phyloP scores from a whole-genome alignment of 441 rosid species.

The Syzygium malaccense region DNA sequence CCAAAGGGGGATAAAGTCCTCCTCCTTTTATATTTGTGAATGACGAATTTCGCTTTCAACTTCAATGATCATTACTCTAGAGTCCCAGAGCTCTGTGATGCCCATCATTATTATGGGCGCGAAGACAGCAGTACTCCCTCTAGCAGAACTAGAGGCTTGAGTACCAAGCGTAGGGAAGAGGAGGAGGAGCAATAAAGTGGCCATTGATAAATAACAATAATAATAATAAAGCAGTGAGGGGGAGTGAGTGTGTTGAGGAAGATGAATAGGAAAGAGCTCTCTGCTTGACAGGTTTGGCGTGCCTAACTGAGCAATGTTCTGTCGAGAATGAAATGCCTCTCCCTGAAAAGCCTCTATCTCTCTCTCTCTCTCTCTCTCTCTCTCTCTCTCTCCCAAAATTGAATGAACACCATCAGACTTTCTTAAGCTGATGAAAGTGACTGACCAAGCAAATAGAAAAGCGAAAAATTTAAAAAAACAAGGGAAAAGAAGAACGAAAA shows the following conservation, averaged over 20 bases:
- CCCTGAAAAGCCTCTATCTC: conserved; percentile 4
- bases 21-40: neutral
- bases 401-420: conserved; percentile 17
- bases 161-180: neutral
- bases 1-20: neutral
- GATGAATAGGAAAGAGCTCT: conserved; percentile 16
- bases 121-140: neutral
- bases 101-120: neutral
- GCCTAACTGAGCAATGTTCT: conserved; percentile 23
- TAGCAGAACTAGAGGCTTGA: neutral
- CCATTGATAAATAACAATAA: neutral
- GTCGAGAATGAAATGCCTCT: conserved; percentile 19
- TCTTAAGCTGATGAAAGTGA: conserved; percentile 14
- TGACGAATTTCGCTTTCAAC: neutral
- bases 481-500: conserved; percentile 3
- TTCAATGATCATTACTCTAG: neutral
- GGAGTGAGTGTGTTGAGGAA: conserved; percentile 19
- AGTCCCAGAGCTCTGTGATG: neutral
- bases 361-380: neutral
- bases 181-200: neutral
- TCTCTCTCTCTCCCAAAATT: neutral
- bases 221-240: conserved; percentile 7
- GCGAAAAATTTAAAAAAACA: conserved; percentile 1
- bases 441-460: conserved; percentile 7
- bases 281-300: conserved; percentile 51